Percentiles rank a stretch among this genome's conserved stretches.
These are phyloP conservation scores for Coemansia sp. DNA, from an alignment of 192 early-diverging fungal genomes.

Conservation along the genomic window DNA sequence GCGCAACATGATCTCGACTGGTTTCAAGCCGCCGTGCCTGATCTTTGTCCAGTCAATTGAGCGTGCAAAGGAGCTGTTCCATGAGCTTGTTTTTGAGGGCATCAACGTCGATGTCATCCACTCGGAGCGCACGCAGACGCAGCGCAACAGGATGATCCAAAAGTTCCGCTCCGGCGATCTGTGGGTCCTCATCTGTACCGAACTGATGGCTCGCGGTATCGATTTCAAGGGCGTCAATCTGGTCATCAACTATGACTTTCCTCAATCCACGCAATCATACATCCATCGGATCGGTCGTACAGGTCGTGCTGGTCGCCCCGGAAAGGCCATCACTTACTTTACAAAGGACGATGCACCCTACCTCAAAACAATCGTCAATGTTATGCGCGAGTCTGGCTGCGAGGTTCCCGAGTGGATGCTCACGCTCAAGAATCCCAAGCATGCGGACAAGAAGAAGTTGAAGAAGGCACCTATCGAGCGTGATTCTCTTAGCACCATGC, in stretches of 20 bases:
- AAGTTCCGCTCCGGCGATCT: conserved; percentile 87
- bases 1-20: conserved; percentile 75
- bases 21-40: conserved; percentile 88
- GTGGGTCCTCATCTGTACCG: conserved; percentile 96
- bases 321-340: conserved; percentile 92
- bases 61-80: conserved; percentile 93
- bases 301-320: conserved; percentile 89
- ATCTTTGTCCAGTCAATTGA: conserved; percentile 98
- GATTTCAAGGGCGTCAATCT: conserved; percentile 97
- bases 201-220: conserved; percentile 97
- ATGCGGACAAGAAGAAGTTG: conserved; percentile 67
- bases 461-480: conserved; percentile 73
- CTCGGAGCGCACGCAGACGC: conserved; percentile 89
- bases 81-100: conserved; percentile 94
- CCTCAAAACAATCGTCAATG: conserved; percentile 92
- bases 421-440: conserved; percentile 65
- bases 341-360: conserved; percentile 90
- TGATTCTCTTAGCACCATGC: conserved; percentile 72
- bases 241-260: conserved; percentile 99
- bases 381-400: conserved; percentile 94
- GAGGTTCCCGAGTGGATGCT: conserved; percentile 99
- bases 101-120: conserved; percentile 99
- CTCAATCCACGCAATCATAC: conserved; percentile 87
- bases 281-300: conserved; percentile 98
- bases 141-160: conserved; percentile 87